Evolutionary conservation across 306 rosid genomes (phyloP).

Genomic region (Trifolium fragiferum): DNA sequence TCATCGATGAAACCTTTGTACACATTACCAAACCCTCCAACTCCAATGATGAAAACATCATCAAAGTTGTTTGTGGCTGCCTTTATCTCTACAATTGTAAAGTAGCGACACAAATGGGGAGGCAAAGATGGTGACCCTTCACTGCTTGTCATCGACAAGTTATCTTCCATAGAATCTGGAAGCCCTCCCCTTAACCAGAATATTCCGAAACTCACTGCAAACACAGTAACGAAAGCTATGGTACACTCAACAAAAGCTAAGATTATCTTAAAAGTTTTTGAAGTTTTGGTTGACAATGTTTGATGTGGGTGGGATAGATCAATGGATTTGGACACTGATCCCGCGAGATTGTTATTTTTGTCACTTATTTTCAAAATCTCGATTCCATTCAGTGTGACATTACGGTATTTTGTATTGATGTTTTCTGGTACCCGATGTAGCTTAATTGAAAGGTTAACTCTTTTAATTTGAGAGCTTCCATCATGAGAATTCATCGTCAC

Average conservation of each 20-base stretch:
- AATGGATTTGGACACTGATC: neutral
- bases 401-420: accelerated
- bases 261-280: too few relatives aligned
- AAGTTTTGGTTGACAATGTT: too few relatives aligned
- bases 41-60: slow-evolving; percentile 12
- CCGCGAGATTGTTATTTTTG: slow-evolving; percentile 18
- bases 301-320: too few relatives aligned
- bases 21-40: slow-evolving; percentile 48
- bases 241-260: too few relatives aligned
- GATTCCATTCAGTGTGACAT: slow-evolving; percentile 35
- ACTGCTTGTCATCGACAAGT: neutral
- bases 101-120: slow-evolving; percentile 36
- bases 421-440: neutral
- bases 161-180: neutral
- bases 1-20: slow-evolving; percentile 40
- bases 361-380: slow-evolving; percentile 46
- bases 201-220: neutral
- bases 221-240: too few relatives aligned
- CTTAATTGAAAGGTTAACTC: slow-evolving; percentile 15
- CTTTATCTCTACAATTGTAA: slow-evolving; percentile 33
- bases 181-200: neutral
- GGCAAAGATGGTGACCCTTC: slow-evolving; percentile 15
- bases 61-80: slow-evolving; percentile 44
- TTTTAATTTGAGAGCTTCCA: neutral
- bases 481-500: neutral